Conservation (phyloP, 1,139 yeast species). For the Candida buenavistaensis region DNA sequence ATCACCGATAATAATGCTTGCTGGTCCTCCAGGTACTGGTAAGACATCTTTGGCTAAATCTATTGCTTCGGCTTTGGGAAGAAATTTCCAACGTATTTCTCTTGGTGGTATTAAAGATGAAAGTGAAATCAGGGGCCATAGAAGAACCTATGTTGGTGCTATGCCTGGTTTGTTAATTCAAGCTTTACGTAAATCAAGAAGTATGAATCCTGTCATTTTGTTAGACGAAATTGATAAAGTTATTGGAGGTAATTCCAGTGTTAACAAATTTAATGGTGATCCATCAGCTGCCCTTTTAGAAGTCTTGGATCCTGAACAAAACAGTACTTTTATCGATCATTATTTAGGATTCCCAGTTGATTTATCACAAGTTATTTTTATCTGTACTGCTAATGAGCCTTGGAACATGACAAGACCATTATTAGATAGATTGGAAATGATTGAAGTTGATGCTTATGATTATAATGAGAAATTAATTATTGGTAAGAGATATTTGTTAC, state of each 20-base stretch:
- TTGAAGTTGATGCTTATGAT: conserved; percentile 79
- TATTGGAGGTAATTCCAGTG: conserved; percentile 54
- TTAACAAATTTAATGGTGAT: conserved; percentile 68
- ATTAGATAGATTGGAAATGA: conserved; percentile 83
- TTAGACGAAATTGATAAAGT: conserved; percentile 90
- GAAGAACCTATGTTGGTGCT: conserved; percentile 92
- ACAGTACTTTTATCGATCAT: conserved; percentile 75
- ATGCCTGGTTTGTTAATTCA: conserved; percentile 88
- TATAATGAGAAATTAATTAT: conserved; percentile 76
- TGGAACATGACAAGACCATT: conserved; percentile 76
- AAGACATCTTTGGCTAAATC: conserved; percentile 89
- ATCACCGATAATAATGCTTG: conserved; percentile 77
- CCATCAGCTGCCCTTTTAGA: conserved; percentile 91
- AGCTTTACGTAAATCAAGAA: conserved; percentile 73
- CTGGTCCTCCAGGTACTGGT: conserved; percentile 97
- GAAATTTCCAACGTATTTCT: conserved; percentile 81
- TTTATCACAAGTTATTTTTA: conserved; percentile 76
- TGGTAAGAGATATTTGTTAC: conserved; percentile 68
- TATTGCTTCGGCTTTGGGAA: conserved; percentile 75
- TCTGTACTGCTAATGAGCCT: conserved; percentile 90
- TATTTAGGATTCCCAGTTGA: conserved; percentile 88
- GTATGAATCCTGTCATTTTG: conserved; percentile 86
- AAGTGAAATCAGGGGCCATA: conserved; percentile 88
- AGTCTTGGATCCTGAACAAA: conserved; percentile 91
- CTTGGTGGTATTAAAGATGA: conserved; percentile 90